Evolutionary conservation across 116 monocot species (phyloP).

Genomic region (Trichopus zeylanicus): DNA sequence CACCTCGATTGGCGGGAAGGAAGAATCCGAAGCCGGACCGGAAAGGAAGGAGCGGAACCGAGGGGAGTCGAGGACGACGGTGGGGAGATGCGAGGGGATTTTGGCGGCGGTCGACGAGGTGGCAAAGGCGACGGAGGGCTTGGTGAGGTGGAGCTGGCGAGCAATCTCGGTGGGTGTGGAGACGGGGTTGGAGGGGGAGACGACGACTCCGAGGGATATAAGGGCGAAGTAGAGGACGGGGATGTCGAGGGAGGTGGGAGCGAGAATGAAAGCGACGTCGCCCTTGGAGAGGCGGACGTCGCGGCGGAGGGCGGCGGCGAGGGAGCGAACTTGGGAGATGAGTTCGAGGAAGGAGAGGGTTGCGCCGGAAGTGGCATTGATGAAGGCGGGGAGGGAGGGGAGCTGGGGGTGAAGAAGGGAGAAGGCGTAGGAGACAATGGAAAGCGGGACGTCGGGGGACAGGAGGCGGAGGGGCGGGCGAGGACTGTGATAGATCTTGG

Average conservation of each 20-base stretch:
- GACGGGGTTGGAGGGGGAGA: constrained; percentile 6
- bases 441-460: not conserved
- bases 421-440: constrained; percentile 6
- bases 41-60: not conserved
- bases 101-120: not conserved
- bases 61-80: constrained; percentile 4
- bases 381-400: constrained; percentile 1
- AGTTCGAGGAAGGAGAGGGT: not conserved
- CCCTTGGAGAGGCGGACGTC: not conserved
- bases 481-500: constrained; percentile 19
- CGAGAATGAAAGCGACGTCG: constrained; percentile 2
- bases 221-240: constrained; percentile 13
- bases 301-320: not conserved
- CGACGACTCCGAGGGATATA: constrained; percentile 6
- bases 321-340: not conserved
- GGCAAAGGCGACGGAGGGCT: constrained; percentile 3
- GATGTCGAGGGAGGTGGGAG: not conserved
- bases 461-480: constrained; percentile 5
- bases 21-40: not conserved
- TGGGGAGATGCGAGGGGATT: not conserved
- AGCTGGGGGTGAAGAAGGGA: constrained; percentile 12
- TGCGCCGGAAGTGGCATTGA: not conserved
- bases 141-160: not conserved
- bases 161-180: not conserved
- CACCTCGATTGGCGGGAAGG: not conserved